Evolutionary conservation across 768 basidiomycete genomes (phyloP).

Genomic region (Trametes cingulata): DNA sequence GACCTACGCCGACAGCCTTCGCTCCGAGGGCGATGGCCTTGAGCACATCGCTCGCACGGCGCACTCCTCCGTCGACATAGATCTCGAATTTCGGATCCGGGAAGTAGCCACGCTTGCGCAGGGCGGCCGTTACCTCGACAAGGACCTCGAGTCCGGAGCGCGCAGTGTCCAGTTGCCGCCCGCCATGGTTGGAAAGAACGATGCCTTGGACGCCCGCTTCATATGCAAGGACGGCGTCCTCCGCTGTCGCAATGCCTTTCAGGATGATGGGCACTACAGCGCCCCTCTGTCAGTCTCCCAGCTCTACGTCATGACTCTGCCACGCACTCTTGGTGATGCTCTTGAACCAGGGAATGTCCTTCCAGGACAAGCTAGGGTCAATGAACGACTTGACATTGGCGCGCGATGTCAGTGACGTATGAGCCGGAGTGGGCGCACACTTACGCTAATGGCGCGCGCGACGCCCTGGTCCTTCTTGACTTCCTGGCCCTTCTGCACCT

Average conservation of each 20-base stretch:
- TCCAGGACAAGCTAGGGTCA: slow-evolving; percentile 88
- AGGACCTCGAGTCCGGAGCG: slow-evolving; percentile 91
- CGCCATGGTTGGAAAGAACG: slow-evolving; percentile 88
- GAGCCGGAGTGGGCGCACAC: slow-evolving; percentile 24
- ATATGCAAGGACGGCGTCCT: slow-evolving; percentile 85
- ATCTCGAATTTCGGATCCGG: slow-evolving; percentile 79
- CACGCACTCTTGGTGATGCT: slow-evolving; percentile 55
- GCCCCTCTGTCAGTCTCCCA: too few species aligned
- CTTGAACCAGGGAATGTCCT: slow-evolving; percentile 69
- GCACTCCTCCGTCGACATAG: slow-evolving; percentile 89
- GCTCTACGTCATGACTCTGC: too few species aligned
- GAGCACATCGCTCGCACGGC: slow-evolving; percentile 82
- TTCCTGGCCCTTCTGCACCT: slow-evolving; percentile 48
- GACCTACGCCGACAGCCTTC: slow-evolving; percentile 79
- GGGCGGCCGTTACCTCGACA: slow-evolving; percentile 75
- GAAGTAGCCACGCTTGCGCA: slow-evolving; percentile 66
- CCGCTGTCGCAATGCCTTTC: slow-evolving; percentile 84
- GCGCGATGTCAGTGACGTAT: slow-evolving; percentile 37
- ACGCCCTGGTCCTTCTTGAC: slow-evolving; percentile 57
- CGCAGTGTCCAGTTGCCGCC: slow-evolving; percentile 65
- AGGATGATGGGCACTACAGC: slow-evolving; percentile 80
- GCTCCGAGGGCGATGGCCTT: slow-evolving; percentile 87
- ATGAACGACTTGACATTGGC: slow-evolving; percentile 73
- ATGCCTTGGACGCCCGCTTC: slow-evolving; percentile 73
- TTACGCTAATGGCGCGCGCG: slow-evolving; percentile 87